phyloP scores from a whole-genome alignment of 2,329 filamentous ascomycete genomes.

The Aureobasidium mangrovei region DNA sequence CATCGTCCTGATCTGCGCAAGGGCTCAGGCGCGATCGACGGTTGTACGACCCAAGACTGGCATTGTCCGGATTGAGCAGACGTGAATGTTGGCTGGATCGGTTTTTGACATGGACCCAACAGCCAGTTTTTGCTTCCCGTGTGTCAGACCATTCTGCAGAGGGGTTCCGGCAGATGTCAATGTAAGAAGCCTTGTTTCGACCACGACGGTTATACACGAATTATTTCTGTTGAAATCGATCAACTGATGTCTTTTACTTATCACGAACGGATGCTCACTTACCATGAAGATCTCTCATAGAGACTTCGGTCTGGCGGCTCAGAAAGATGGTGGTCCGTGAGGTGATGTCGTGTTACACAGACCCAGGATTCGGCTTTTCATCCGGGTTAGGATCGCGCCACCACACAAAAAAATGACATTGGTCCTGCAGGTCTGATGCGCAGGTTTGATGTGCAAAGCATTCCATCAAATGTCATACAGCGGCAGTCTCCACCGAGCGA shows the following conservation, averaged over 20 bases:
- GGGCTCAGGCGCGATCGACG: background rate
- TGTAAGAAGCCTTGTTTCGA: conserved; percentile 3
- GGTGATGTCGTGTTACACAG: background rate
- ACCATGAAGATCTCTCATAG: background rate
- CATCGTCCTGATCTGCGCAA: conserved; percentile 1
- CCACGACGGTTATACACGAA: background rate
- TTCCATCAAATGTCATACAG: conserved; percentile 5
- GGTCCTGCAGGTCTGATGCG: conserved; percentile 5
- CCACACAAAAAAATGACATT: background rate
- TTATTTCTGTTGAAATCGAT: background rate
- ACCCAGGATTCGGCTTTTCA: background rate
- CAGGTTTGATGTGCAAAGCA: conserved; percentile 10
- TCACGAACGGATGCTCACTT: background rate
- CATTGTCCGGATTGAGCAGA: conserved; percentile 10
- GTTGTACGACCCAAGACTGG: background rate
- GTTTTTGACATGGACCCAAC: conserved; percentile 5
- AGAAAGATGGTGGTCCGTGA: conserved; percentile 1
- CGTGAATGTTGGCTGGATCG: background rate
- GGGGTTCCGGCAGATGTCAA: conserved; percentile 1
- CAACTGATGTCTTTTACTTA: background rate
- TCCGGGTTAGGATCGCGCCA: conserved; percentile 3
- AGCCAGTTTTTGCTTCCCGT: background rate
- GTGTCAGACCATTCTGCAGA: background rate
- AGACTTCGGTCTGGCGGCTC: background rate
- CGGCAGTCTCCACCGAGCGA: background rate